A percentile compares a stretch with the other conserved stretches of the same genome.
Evolutionary conservation across 768 basidiomycete species (phyloP).

Genomic region (Boletus vermiculosoides): DNA sequence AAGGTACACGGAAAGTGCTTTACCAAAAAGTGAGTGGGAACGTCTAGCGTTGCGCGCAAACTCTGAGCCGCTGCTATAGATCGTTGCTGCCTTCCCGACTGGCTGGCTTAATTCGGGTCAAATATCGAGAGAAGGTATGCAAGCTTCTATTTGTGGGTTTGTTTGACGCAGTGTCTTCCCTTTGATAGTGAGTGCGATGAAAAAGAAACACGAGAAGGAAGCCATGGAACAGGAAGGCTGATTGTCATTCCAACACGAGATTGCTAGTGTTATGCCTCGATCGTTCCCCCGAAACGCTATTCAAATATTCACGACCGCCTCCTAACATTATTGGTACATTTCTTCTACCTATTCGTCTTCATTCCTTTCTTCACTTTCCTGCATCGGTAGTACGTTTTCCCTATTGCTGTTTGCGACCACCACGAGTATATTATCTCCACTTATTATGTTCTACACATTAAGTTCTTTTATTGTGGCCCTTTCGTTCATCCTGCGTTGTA

Average conservation of each 20-base stretch:
- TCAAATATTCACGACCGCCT: constrained; percentile 3
- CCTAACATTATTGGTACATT: constrained; percentile 23
- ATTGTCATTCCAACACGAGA: background rate
- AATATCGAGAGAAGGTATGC: constrained; percentile 81
- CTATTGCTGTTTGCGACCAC: background rate
- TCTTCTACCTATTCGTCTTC: background rate
- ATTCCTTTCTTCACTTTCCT: background rate
- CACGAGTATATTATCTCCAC: constrained; percentile 17
- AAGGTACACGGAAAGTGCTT: constrained; percentile 72
- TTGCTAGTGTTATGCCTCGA: background rate
- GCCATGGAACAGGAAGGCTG: constrained; percentile 55
- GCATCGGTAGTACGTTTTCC: background rate
- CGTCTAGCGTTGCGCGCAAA: background rate
- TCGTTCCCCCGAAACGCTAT: background rate
- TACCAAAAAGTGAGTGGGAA: constrained; percentile 64
- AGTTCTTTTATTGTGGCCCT: constrained; percentile 10
- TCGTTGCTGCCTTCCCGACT: constrained; percentile 76
- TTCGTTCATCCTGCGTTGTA: constrained; percentile 2
- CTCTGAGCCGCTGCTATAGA: constrained; percentile 37
- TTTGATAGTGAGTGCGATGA: constrained; percentile 73
- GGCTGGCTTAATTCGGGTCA: constrained; percentile 87
- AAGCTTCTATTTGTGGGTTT: background rate
- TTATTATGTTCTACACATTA: constrained; percentile 16
- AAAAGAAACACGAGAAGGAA: constrained; percentile 77
- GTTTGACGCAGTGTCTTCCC: background rate